phyloP scores from a whole-genome alignment of 2,329 filamentous ascomycete species.

The Cytospora mali region DNA sequence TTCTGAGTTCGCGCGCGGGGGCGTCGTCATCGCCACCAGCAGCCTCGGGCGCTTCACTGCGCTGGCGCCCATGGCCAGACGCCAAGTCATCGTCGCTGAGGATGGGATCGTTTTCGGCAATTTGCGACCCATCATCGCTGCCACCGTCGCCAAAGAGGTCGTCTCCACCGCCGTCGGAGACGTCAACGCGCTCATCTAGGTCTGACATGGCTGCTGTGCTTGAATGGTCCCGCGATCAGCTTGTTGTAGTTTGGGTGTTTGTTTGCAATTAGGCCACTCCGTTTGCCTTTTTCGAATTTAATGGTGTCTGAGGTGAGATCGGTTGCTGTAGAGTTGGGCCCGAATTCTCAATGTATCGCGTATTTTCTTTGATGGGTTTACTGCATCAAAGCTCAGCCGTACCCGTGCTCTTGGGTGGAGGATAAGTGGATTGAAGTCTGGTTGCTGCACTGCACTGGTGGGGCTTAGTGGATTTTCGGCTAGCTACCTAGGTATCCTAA shows the following conservation, averaged over 20 bases:
- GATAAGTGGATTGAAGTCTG: not conserved
- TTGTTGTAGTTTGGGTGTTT: not conserved
- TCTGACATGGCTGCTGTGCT: constrained; percentile 56
- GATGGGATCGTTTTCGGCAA: constrained; percentile 27
- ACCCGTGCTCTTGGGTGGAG: not conserved
- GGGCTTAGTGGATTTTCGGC: not conserved
- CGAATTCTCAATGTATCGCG: not conserved
- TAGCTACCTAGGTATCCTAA: not conserved
- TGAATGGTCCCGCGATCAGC: not conserved
- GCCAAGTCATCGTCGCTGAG: constrained; percentile 61
- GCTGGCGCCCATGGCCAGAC: constrained; percentile 44
- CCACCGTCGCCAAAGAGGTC: constrained; percentile 65
- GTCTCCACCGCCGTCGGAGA: constrained; percentile 58
- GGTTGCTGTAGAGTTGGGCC: not conserved
- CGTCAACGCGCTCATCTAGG: constrained; percentile 54
- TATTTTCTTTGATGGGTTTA: not conserved
- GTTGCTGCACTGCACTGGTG: not conserved
- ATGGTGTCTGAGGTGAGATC: not conserved
- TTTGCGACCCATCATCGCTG: constrained; percentile 59
- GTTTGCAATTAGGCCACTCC: not conserved
- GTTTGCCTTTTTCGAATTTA: not conserved
- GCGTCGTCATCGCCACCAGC: constrained; percentile 52
- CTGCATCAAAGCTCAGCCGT: not conserved
- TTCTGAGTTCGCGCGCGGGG: constrained; percentile 46
- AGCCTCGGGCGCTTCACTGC: constrained; percentile 45